phyloP scores from a whole-genome alignment of 306 rosid species.

The Alnus glutinosa region DNA sequence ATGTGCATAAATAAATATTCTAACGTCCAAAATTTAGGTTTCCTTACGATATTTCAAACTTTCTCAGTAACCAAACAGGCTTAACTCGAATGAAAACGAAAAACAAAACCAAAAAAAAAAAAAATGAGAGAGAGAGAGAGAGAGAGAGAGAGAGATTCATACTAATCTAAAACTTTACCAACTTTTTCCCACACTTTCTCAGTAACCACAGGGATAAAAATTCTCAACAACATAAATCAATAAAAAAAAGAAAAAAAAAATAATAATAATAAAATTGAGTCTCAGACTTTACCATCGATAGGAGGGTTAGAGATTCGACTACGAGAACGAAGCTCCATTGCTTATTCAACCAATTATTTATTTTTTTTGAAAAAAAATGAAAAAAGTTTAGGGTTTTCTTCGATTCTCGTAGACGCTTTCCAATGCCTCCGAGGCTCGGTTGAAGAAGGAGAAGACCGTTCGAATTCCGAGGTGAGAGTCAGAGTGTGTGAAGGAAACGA shows the following conservation, averaged over 20 bases:
- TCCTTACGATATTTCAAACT: background rate
- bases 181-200: background rate
- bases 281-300: constrained; percentile 36
- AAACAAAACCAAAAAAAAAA: background rate
- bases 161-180: background rate
- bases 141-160: background rate
- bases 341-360: background rate
- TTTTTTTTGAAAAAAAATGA: background rate
- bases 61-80: background rate
- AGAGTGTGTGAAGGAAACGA: background rate
- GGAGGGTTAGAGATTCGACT: constrained; percentile 2
- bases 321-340: constrained; percentile 69
- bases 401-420: background rate
- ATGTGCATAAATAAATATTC: background rate
- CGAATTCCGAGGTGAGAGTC: background rate
- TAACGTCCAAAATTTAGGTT: background rate
- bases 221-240: background rate
- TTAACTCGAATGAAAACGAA: background rate
- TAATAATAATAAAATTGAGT: background rate
- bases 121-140: background rate
- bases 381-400: constrained; percentile 28
- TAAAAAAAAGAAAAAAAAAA: background rate
- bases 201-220: background rate
- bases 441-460: background rate
- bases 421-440: background rate